phyloP scores from a whole-genome alignment of 768 basidiomycete species.

The Crepidotus variabilis region DNA sequence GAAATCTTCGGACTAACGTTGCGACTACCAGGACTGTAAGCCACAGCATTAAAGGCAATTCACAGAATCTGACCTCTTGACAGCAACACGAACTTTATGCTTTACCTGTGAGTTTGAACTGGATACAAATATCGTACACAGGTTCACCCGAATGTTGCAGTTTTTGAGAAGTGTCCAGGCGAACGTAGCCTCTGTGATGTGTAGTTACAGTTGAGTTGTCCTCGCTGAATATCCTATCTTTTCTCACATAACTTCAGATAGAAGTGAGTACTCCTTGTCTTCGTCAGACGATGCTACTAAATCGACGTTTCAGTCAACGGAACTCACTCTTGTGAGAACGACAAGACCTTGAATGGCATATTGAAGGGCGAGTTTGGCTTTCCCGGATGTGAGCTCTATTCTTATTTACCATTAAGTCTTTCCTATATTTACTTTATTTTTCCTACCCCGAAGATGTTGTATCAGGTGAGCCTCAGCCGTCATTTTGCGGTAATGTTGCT shows the following conservation, averaged over 20 bases:
- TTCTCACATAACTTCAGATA: constrained; percentile 20
- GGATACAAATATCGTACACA: not conserved
- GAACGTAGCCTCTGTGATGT: constrained; percentile 65
- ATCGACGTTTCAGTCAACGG: constrained; percentile 36
- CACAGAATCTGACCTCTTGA: not conserved
- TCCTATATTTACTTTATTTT: not conserved
- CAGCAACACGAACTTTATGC: constrained; percentile 57
- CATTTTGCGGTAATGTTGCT: too few species aligned
- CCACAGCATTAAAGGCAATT: too few species aligned
- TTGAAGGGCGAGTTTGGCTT: constrained; percentile 66
- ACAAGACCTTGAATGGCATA: constrained; percentile 54
- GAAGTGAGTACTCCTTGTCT: constrained; percentile 20
- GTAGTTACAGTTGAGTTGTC: constrained; percentile 47
- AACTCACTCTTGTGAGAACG: constrained; percentile 63
- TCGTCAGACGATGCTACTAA: not conserved
- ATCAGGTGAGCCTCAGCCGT: constrained; percentile 30
- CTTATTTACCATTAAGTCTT: not conserved
- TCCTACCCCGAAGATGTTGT: constrained; percentile 31
- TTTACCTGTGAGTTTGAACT: constrained; percentile 35
- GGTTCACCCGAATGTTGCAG: constrained; percentile 12
- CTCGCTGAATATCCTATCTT: not conserved
- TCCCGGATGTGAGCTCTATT: constrained; percentile 47
- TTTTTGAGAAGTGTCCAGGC: constrained; percentile 61
- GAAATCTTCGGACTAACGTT: too few species aligned
- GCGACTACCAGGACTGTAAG: too few species aligned